These are phyloP conservation scores for Bruguiera sexangula DNA, from an alignment of 345 rosid genomes.

Conservation along the genomic window DNA sequence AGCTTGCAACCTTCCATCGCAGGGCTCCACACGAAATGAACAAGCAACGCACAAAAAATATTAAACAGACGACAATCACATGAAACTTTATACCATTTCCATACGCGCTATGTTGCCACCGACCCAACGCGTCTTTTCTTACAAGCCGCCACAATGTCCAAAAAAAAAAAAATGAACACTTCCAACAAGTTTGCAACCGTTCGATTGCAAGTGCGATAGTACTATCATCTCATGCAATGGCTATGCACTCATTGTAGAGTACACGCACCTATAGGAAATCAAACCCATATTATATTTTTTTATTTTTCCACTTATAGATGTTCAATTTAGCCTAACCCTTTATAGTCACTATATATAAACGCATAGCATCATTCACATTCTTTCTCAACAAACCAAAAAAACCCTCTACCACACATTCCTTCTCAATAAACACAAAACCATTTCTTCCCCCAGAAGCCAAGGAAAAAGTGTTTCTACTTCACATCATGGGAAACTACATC, in stretches of 20 bases:
- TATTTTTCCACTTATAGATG: not conserved
- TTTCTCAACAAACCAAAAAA: not conserved
- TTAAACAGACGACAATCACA: not conserved
- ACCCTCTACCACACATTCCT: not conserved
- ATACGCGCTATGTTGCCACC: not conserved
- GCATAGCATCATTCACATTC: not conserved
- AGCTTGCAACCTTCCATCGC: not conserved
- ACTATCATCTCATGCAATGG: too few species aligned
- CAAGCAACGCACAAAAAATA: not conserved
- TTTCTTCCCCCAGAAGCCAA: not conserved
- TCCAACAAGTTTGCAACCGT: not conserved
- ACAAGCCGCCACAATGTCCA: too few species aligned
- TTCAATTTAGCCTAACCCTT: not conserved
- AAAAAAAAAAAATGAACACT: too few species aligned
- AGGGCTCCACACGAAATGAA: slow-evolving; percentile 11
- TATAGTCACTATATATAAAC: not conserved
- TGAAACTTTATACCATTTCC: slow-evolving; percentile 2
- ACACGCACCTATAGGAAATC: too few species aligned
- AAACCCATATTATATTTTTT: too few species aligned
- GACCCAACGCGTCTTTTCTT: slow-evolving; percentile 8
- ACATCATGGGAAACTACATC: slow-evolving; percentile 66
- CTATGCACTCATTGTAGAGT: too few species aligned
- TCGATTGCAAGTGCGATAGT: not conserved
- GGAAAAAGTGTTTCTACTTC: not conserved
- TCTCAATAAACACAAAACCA: not conserved